Base-by-base conservation (phyloP, 202 grass and related monocot species). In the Hordeum pubiflorum region DNA sequence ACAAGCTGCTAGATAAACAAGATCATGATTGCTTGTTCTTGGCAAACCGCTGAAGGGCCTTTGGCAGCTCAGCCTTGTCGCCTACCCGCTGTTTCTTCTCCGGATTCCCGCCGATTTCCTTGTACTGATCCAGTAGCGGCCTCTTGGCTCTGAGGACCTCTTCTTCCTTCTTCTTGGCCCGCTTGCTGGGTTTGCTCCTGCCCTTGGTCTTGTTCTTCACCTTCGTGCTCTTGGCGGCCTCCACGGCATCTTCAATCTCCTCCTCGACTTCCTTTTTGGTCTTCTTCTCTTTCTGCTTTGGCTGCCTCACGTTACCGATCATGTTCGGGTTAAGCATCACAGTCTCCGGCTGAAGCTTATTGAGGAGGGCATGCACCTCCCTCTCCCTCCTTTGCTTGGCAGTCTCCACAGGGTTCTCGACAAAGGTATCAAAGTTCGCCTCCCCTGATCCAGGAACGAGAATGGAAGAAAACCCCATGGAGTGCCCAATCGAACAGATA, bases 201-300 rank as follows among this genome's bases (percentile, higher is more conserved):
- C 95, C 92, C 83, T 98, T 98, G 10, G 95, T 98, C 65, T 98
- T 98, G 26, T 94, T 98, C 88, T 94, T 94, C 7, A 87, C 31
- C 66, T 74, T 46, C n/a, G 58, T 82, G 46, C 72, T 77, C 64
- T 92, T 92, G 56, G 92, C 87, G 0, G 79, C 74, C 61, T 94
- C 86, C 4, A 94, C 55, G 18, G 79, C 92, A 15, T 74, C 75
- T 76, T 93, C 92, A 71, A 92, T 88, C 69, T 89, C 86, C 18
- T 93, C 88, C 27, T 93, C 90, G 3, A 74, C 86, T 77, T 93
- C 84, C 23, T 89, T 85, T 64, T 86, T 94, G 56, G 82, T 86
- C 22, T 34, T 81, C 64, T 91, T 94, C 72, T 91, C 88, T 79
- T 89, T 97, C 72, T 81, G 86, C 83, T 76, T 85, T 12, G 71